A percentile compares a stretch with the other conserved stretches of the same genome.
Evolutionary conservation across 441 rosid genomes (phyloP).

Genomic region (Mallotus japonicus): DNA sequence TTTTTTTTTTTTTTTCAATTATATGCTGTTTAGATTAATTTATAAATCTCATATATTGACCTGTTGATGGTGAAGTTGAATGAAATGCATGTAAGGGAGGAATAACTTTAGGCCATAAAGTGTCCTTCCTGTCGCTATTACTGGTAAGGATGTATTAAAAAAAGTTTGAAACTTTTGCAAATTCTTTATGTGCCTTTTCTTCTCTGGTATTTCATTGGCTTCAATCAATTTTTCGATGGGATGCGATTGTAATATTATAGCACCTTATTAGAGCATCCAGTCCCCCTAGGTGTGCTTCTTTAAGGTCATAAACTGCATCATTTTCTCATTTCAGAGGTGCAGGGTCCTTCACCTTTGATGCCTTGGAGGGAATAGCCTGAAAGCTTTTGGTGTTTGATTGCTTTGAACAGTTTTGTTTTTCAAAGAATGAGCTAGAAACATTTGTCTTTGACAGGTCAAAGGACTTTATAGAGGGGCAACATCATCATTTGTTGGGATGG

Average conservation of each 20-base stretch:
- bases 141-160: too few relatives aligned
- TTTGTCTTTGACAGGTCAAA: slow-evolving; percentile 54
- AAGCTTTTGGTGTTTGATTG: neutral
- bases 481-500: slow-evolving; percentile 82
- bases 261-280: neutral
- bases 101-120: neutral
- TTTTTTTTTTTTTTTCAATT: neutral
- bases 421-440: slow-evolving; percentile 7
- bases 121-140: neutral
- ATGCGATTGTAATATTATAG: neutral
- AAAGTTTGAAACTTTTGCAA: neutral
- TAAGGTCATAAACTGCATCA: slow-evolving; percentile 12
- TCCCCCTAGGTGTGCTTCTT: neutral
- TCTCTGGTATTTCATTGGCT: neutral
- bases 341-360: neutral
- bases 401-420: slow-evolving; percentile 6
- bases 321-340: neutral
- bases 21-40: neutral
- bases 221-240: neutral
- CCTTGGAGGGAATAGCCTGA: neutral
- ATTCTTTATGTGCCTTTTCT: neutral
- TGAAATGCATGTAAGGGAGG: neutral
- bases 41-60: neutral
- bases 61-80: neutral
- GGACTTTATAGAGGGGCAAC: slow-evolving; percentile 91